Conservation (phyloP, 129 eudicot species). For the Rutidosis leptorrhynchoides region DNA sequence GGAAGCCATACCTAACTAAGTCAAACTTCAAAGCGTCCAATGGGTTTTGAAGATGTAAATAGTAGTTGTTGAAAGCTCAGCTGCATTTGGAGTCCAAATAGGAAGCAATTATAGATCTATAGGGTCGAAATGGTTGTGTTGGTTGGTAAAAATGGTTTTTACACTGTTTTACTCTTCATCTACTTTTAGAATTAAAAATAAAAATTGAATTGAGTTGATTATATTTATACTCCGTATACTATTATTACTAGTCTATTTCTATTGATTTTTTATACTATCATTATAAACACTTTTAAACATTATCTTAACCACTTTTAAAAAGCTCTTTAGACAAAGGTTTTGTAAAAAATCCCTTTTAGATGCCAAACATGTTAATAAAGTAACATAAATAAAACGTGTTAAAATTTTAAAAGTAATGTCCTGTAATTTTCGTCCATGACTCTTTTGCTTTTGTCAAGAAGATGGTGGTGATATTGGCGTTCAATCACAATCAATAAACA, state of each 20-base stretch:
- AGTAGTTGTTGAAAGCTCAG: background rate
- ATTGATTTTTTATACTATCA: no score
- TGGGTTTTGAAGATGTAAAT: background rate
- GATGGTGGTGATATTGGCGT: no score
- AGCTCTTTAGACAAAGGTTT: background rate
- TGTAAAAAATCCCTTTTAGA: background rate
- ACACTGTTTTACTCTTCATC: no score
- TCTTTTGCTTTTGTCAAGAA: background rate
- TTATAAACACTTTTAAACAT: background rate
- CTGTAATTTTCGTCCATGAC: background rate
- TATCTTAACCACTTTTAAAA: background rate
- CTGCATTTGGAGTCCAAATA: slow-evolving; percentile 12
- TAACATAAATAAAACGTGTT: background rate
- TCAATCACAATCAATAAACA: no score
- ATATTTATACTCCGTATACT: no score
- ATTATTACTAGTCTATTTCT: no score
- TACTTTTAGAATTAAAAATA: no score
- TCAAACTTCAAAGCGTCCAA: background rate
- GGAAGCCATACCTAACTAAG: background rate
- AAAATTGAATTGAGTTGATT: background rate
- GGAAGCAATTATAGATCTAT: background rate
- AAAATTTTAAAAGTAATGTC: background rate
- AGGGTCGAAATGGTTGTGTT: background rate
- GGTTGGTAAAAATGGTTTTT: background rate
- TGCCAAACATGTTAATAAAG: background rate